A percentile compares a stretch with the other conserved stretches of the same genome.
Conservation (phyloP, 176 grass and related monocot species). For the Oryza australiensis region DNA sequence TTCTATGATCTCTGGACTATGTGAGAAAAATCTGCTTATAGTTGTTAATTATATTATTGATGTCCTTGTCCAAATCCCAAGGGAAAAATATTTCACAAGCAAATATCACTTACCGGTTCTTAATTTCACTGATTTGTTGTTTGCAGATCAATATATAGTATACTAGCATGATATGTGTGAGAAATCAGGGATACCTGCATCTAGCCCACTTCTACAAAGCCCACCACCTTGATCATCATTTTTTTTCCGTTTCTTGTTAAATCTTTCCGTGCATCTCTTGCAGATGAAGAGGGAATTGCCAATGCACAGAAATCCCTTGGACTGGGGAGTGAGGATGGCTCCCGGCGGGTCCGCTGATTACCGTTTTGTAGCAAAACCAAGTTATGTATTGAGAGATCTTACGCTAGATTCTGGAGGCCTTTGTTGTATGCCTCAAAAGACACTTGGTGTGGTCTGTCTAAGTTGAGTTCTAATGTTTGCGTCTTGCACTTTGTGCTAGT, state of each 20-base stretch:
- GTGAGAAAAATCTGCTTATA: not conserved
- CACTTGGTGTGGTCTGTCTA: not conserved
- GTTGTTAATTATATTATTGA: not conserved
- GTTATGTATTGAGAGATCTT: not conserved
- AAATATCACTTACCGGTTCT: constrained; percentile 17
- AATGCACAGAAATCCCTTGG: constrained; percentile 90
- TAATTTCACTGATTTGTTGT: not conserved
- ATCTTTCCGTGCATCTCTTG: constrained; percentile 22
- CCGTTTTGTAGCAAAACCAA: not conserved
- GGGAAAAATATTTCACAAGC: not conserved
- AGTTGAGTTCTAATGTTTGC: constrained; percentile 21
- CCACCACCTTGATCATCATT: not conserved
- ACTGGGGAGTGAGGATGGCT: constrained; percentile 64
- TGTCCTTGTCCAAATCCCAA: not conserved
- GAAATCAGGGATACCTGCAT: not conserved
- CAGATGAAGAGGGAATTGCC: constrained; percentile 85
- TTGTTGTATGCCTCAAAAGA: constrained; percentile 19
- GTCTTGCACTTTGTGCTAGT: constrained; percentile 17
- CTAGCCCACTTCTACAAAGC: not conserved
- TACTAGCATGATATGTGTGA: not conserved
- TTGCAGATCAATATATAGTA: not conserved
- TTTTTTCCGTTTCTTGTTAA: not conserved
- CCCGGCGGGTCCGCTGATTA: constrained; percentile 54
- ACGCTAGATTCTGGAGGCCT: not conserved
- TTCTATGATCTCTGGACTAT: not conserved